Evolutionary conservation across 495 filamentous ascomycete species (phyloP), one percentile per base, ranked within the genome.

Genomic region (Aspergillus coremiiformis): DNA sequence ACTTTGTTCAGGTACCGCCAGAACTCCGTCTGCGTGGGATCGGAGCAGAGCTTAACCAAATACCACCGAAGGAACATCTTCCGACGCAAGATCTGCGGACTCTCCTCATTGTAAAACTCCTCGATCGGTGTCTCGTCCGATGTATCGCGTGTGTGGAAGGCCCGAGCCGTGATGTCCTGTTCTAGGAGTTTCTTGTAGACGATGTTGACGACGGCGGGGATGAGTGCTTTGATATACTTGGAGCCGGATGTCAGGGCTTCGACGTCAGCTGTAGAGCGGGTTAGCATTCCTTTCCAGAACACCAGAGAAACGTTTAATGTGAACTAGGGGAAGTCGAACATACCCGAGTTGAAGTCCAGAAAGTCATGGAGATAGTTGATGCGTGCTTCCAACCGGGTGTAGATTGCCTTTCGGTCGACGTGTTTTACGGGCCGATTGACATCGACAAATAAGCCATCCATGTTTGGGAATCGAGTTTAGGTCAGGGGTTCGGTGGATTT

Each of bases 1-100:
- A 90, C 85, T 67, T 88, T 90, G 65, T 88, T 81, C 30, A 89
- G 66, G 62, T 89, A 90, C 53, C 85, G 76, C 84, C 84, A 90
- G 60, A 87, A 89, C 47, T 86, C 83, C 74, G 84, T 81, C 55
- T 78, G 79, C 32, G 78, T 80, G 0, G 85, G 85, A 58, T 89
- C 85, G 11, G 79, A 81, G 62, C 84, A 86, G 10, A 89, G 62
- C 61, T 83, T 84, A 39, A 73, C 78, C 26, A 90, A 69, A 53
- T 89, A 89, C 50, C 80, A 84, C 8, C 83, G 73, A 19, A 90
- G 69, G 64, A 90, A 90, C 75, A 82, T 83, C 69, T 90, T 89
- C 53, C 85, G 81, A 47, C 87, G 82, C 55, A 80, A 62, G 56
- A 90, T 87, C 58, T 87, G 82, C 2, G 85, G 85, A 50, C 78